Percentiles rank a stretch among this genome's conserved stretches.
Conservation (phyloP, 768 basidiomycete genomes). For the Xanthoconium purpureum region DNA sequence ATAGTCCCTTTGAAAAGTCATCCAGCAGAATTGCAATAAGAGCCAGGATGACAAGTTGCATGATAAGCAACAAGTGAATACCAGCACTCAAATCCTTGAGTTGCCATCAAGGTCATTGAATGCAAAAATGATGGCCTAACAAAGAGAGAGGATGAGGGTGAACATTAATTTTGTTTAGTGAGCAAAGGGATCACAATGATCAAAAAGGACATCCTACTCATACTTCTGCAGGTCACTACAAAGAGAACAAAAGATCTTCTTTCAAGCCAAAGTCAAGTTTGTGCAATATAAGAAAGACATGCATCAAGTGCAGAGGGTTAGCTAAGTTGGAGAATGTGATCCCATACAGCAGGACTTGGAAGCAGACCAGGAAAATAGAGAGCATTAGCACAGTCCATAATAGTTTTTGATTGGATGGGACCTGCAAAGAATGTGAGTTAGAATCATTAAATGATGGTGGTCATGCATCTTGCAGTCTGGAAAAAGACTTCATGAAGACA, state of each 20-base stretch:
- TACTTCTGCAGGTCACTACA: constrained; percentile 95
- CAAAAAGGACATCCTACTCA: constrained; percentile 45
- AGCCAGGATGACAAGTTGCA: constrained; percentile 90
- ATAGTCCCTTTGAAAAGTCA: constrained; percentile 97
- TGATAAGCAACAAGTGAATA: constrained; percentile 93
- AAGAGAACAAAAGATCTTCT: constrained; percentile 82
- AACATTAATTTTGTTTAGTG: constrained; percentile 59
- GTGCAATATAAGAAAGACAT: constrained; percentile 98
- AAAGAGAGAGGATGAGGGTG: constrained; percentile 92
- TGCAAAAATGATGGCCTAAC: constrained; percentile 96
- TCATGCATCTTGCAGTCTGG: constrained; percentile 83
- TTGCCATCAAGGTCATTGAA: constrained; percentile 95
- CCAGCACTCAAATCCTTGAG: constrained; percentile 93
- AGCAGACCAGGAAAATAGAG: constrained; percentile 99
- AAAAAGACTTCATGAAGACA: constrained; percentile 96
- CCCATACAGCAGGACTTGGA: constrained; percentile 97
- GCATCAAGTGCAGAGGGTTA: constrained; percentile 99
- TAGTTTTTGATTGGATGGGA: constrained; percentile 97
- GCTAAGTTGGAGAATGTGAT: constrained; percentile 99
- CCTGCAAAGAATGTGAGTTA: constrained; percentile 45
- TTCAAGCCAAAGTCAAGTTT: constrained; percentile 97
- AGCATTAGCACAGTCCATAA: constrained; percentile 99
- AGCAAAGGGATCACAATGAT: too few relatives aligned
- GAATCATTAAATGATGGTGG: neutral
- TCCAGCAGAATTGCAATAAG: constrained; percentile 98